Conservation (phyloP, 2,329 filamentous ascomycete genomes). For the Lecanicillium sp. region DNA sequence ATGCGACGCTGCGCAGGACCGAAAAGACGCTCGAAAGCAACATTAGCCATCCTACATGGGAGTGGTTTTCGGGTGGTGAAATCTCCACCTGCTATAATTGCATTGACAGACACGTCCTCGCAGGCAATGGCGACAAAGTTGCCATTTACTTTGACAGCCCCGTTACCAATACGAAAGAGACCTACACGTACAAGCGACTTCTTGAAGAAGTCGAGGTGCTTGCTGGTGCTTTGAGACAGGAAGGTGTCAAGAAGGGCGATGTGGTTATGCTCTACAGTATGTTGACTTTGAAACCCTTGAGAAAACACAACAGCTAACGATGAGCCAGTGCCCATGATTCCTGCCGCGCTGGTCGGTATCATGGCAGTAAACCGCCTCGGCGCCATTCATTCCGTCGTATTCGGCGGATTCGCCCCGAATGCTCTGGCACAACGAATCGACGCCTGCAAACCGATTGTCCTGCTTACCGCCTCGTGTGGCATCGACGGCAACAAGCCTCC, state of each 20-base stretch:
- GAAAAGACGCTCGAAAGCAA: conserved; percentile 57
- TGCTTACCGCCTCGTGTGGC: conserved; percentile 86
- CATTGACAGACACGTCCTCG: conserved; percentile 77
- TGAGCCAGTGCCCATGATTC: conserved; percentile 81
- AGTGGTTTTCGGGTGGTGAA: conserved; percentile 83
- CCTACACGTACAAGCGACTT: conserved; percentile 66
- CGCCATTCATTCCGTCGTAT: conserved; percentile 85
- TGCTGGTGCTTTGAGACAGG: conserved; percentile 72
- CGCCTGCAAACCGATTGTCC: conserved; percentile 62
- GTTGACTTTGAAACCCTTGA: too few species aligned
- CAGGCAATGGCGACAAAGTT: conserved; percentile 62
- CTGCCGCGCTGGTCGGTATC: conserved; percentile 77
- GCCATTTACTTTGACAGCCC: conserved; percentile 87
- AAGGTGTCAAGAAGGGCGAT: conserved; percentile 76
- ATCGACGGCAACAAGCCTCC: conserved; percentile 81
- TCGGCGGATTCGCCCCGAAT: conserved; percentile 78
- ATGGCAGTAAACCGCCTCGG: conserved; percentile 75
- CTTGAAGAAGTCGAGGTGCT: conserved; percentile 73
- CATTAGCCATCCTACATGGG: conserved; percentile 66
- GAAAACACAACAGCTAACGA: not conserved
- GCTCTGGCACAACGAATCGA: conserved; percentile 86
- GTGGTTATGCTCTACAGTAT: conserved; percentile 83
- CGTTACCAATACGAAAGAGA: conserved; percentile 64
- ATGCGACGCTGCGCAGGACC: conserved; percentile 47
- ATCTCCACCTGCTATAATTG: conserved; percentile 92